A percentile compares a stretch with the other conserved stretches of the same genome.
These are phyloP conservation scores for Backusella tuberculispora DNA, from an alignment of 192 early-diverging fungal genomes.

Conservation along the genomic window DNA sequence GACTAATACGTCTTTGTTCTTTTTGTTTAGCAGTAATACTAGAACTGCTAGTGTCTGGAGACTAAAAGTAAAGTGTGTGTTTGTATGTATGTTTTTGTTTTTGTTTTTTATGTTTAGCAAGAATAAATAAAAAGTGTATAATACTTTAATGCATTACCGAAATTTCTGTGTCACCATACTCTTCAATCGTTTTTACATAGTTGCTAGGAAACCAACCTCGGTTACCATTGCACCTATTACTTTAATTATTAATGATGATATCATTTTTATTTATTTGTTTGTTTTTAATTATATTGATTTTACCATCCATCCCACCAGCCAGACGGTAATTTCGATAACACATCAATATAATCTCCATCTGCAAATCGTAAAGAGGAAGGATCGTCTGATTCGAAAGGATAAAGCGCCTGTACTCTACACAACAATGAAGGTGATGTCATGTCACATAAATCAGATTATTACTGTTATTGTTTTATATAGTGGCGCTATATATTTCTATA, in stretches of 20 bases:
- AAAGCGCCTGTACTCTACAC: conserved; percentile 70
- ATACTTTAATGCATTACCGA: not conserved
- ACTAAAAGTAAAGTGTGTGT: not conserved
- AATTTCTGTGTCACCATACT: conserved; percentile 15
- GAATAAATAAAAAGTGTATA: too few relatives aligned
- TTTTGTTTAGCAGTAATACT: not conserved
- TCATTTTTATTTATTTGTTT: too few relatives aligned
- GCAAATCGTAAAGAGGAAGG: conserved; percentile 79
- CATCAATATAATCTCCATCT: conserved; percentile 88
- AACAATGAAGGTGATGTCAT: conserved; percentile 23
- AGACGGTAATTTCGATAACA: conserved; percentile 84
- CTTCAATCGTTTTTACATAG: conserved; percentile 69
- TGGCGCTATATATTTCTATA: not conserved
- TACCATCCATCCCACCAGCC: conserved; percentile 97
- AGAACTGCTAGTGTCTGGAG: not conserved
- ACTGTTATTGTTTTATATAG: not conserved
- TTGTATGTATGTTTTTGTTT: not conserved
- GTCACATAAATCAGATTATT: not conserved
- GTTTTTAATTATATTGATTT: not conserved
- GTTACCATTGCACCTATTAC: conserved; percentile 57
- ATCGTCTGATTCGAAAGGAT: conserved; percentile 84
- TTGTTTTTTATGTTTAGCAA: not conserved
- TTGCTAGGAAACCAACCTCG: conserved; percentile 93
- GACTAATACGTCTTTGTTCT: conserved; percentile 9
- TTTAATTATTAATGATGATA: not conserved